Evolutionary conservation across 305 asterid species (phyloP), one percentile per base, ranked within the genome.

Genomic region (Solanum chacoense): DNA sequence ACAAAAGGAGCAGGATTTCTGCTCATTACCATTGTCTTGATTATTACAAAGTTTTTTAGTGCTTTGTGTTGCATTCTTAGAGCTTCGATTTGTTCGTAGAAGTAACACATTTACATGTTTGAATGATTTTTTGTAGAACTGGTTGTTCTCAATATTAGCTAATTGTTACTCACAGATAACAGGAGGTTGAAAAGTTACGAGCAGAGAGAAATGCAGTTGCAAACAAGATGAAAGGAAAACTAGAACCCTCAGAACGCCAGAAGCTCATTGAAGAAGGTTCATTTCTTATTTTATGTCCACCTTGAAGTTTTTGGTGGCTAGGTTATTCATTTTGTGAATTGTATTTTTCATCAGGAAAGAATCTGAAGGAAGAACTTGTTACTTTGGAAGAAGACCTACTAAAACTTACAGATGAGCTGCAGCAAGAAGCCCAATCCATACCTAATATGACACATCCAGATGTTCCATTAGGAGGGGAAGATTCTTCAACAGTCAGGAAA

Each of bases 391-490:
- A 94, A 91, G 94, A 96, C 90, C 94, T 96, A 65, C 89, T 96
- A 84, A 95, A 91, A 84, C 96, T 97, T 29, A 93, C 98, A 1
- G 98, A 96, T 65, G 94, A 95, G 89, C 94, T 96, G 81, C 98
- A 96, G 91, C 93, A 91, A 88, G 98, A 95, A 94, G 99, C 99
- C 87, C 99, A 96, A 88, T 92, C 94, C 88, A 94, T 97, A 90
- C 99, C 99, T 88, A 97, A 97, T 91, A 96, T 97, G 95, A 97
- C 99, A 12, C 98, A 97, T 95, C 98, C 98, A 40, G 95, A 94
- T 93, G 99, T 91, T 63, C 99, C 99, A 0, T 76, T 92, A n/a
- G 98, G 99, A 9, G 98, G 98, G 81, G 99, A 95, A 90, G 99
- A 94, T 84, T 90, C 92, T 84, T 97, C 94, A 87, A 79, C 93